These are phyloP conservation scores for Trichosporon sp. DNA, from an alignment of 1,284 basidiomycete genomes.

Conservation along the genomic window DNA sequence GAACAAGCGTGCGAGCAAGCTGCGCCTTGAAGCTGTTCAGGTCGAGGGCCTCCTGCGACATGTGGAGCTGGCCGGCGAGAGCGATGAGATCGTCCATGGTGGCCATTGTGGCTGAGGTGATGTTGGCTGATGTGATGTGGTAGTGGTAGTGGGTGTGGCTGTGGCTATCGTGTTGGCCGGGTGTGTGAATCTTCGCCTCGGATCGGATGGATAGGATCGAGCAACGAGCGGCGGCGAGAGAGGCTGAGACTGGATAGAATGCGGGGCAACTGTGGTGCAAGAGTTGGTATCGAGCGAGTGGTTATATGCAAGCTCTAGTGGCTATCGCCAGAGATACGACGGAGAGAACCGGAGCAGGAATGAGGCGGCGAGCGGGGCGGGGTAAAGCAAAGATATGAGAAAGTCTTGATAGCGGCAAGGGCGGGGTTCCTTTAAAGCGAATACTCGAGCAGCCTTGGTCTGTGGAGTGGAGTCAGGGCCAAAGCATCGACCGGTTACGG, in stretches of 20 bases:
- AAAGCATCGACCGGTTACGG: background rate
- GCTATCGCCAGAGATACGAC: background rate
- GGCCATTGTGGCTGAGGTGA: slow-evolving; percentile 14
- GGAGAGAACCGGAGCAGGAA: background rate
- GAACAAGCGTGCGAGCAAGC: slow-evolving; percentile 17
- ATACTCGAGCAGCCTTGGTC: background rate
- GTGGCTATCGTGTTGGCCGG: no score
- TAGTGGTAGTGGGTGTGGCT: background rate
- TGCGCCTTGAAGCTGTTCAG: slow-evolving; percentile 34
- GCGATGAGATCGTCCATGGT: slow-evolving; percentile 43
- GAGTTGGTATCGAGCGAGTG: background rate
- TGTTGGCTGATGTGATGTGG: background rate
- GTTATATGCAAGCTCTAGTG: background rate
- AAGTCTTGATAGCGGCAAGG: background rate
- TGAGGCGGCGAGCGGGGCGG: background rate
- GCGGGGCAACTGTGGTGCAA: background rate
- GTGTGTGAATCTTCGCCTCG: background rate
- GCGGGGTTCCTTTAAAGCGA: background rate
- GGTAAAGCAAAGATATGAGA: background rate
- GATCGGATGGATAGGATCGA: background rate
- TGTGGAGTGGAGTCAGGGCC: background rate
- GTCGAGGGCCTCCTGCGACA: slow-evolving; percentile 19
- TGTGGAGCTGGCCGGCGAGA: slow-evolving; percentile 36
- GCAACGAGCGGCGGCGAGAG: background rate
- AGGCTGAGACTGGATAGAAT: background rate